Conservation (phyloP, 2,329 filamentous ascomycete species). For the Cytospora leucostoma region DNA sequence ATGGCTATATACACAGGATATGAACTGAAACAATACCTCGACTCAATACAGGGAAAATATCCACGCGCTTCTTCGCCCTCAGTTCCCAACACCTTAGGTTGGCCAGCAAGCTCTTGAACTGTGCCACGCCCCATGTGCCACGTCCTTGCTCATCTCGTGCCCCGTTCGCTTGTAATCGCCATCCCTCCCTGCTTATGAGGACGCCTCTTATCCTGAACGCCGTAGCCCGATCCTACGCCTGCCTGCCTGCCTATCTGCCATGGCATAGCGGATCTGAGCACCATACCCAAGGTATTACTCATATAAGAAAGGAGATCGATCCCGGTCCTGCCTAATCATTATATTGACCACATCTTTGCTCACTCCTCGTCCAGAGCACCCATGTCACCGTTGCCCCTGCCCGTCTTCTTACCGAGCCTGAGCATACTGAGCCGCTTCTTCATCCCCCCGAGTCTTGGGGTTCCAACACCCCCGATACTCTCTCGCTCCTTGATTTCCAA, state of each 20-base stretch:
- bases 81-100: neutral
- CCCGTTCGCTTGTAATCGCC: too few relatives aligned
- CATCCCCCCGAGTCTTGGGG: slow-evolving; percentile 62
- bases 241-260: too few relatives aligned
- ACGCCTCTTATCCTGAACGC: neutral
- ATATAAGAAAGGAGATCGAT: too few relatives aligned
- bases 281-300: too few relatives aligned
- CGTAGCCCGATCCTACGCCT: neutral
- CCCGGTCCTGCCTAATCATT: neutral
- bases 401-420: slow-evolving; percentile 70
- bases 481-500: slow-evolving; percentile 31
- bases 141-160: neutral
- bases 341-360: slow-evolving; percentile 17
- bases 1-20: slow-evolving; percentile 12
- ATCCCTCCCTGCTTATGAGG: neutral
- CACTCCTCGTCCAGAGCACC: slow-evolving; percentile 59
- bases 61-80: too few relatives aligned
- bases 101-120: neutral
- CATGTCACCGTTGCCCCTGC: slow-evolving; percentile 56
- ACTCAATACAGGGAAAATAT: too few relatives aligned
- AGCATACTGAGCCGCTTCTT: slow-evolving; percentile 78
- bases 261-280: neutral
- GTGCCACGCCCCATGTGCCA: neutral
- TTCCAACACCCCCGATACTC: slow-evolving; percentile 33
- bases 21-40: neutral